Conservation (phyloP, 1,284 basidiomycete species). For the Agaricales sp. region DNA sequence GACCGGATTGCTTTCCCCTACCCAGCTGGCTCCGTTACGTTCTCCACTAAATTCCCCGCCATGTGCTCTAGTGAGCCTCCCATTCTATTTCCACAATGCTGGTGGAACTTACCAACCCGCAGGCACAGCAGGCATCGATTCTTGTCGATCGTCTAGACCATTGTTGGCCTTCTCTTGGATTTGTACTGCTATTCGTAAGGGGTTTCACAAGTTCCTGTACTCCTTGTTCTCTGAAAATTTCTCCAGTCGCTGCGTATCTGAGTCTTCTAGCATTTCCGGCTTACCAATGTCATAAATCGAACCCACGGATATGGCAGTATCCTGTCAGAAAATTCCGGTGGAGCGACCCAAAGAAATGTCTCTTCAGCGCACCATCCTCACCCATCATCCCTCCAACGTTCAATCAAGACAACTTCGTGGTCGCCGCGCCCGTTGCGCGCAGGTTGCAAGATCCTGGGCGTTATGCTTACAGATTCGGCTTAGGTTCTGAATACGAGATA, state of each 20-base stretch:
- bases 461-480: slow-evolving; percentile 25
- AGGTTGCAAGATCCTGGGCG: slow-evolving; percentile 31
- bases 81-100: slow-evolving; percentile 2
- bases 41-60: slow-evolving; percentile 27
- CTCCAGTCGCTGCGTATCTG: slow-evolving; percentile 35
- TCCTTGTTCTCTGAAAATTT: slow-evolving; percentile 1
- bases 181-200: slow-evolving; percentile 37
- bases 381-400: slow-evolving; percentile 19
- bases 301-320: slow-evolving; percentile 4
- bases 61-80: slow-evolving; percentile 20
- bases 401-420: background rate
- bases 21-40: slow-evolving; percentile 37
- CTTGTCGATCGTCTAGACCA: slow-evolving; percentile 47
- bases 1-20: slow-evolving; percentile 8
- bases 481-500: slow-evolving; percentile 32
- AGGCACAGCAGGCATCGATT: slow-evolving; percentile 14
- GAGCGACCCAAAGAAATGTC: slow-evolving; percentile 16
- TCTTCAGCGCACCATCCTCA: slow-evolving; percentile 21
- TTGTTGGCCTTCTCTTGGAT: slow-evolving; percentile 60
- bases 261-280: slow-evolving; percentile 20
- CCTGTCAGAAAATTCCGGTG: slow-evolving; percentile 20
- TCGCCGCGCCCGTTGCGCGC: slow-evolving; percentile 21
- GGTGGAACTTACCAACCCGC: slow-evolving; percentile 10
- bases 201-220: slow-evolving; percentile 3
- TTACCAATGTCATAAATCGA: background rate